Conservation (phyloP, 176 grass and related monocot species). For the Cenchrus fungigraminus region DNA sequence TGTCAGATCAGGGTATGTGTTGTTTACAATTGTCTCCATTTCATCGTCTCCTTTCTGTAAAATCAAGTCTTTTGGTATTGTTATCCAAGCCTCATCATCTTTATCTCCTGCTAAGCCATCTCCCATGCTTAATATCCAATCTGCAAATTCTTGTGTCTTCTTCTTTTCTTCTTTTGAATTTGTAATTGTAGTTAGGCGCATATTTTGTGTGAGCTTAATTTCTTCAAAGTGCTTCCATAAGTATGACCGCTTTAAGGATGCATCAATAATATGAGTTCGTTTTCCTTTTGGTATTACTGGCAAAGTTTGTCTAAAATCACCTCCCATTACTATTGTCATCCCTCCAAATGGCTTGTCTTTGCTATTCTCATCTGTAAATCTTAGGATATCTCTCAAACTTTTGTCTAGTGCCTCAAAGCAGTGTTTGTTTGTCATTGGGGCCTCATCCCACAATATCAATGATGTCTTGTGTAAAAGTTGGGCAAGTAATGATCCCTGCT, state of each 20-base stretch:
- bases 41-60: neutral
- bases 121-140: slow-evolving; percentile 12
- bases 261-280: neutral
- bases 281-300: neutral
- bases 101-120: neutral
- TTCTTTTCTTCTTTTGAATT: neutral
- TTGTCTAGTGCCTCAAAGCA: slow-evolving; percentile 21
- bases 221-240: slow-evolving; percentile 24
- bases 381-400: slow-evolving; percentile 1
- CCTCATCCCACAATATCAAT: slow-evolving; percentile 19
- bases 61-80: neutral
- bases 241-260: slow-evolving; percentile 16
- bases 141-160: neutral
- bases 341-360: neutral
- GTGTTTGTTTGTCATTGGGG: slow-evolving; percentile 5
- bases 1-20: neutral
- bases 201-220: slow-evolving; percentile 1
- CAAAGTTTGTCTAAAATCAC: neutral
- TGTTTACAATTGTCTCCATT: neutral
- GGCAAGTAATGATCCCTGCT: neutral
- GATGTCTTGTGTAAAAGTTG: neutral
- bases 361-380: neutral
- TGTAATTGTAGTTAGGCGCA: neutral
- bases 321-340: neutral
- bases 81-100: neutral